These are phyloP conservation scores for Pleurotus platypus DNA, from an alignment of 768 basidiomycete genomes.

Conservation along the genomic window DNA sequence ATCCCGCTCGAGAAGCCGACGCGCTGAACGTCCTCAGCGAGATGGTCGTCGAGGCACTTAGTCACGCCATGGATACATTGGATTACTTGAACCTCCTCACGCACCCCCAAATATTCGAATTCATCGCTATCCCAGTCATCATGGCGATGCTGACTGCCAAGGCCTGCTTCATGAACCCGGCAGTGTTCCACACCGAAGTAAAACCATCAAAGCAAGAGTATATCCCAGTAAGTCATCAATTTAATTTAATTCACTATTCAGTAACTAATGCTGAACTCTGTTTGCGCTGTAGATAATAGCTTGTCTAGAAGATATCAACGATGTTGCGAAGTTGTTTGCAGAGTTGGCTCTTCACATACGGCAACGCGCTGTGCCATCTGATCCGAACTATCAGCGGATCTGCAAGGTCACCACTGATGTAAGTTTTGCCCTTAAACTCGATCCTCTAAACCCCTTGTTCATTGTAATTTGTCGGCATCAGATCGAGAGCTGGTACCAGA, in stretches of 20 bases:
- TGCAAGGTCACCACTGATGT: neutral
- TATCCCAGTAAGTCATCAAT: neutral
- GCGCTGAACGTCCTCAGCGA: constrained; percentile 1
- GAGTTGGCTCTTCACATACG: neutral
- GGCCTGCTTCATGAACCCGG: constrained; percentile 3
- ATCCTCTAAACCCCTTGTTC: too few relatives aligned
- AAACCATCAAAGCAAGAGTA: constrained; percentile 1
- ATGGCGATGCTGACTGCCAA: neutral
- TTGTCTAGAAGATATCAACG: neutral
- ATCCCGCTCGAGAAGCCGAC: neutral
- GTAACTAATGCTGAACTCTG: neutral
- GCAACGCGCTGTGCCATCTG: neutral
- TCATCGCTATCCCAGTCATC: neutral
- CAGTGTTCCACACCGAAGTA: neutral
- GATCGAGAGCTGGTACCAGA: neutral
- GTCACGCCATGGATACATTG: neutral
- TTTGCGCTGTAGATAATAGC: neutral
- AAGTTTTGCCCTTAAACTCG: too few relatives aligned
- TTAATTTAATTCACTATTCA: neutral
- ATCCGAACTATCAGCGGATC: neutral
- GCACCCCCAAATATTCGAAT: neutral
- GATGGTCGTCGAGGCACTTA: constrained; percentile 4
- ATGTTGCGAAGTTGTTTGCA: neutral
- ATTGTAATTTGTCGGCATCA: neutral
- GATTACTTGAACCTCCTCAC: neutral